Evolutionary conservation across 176 grass and related monocot genomes (phyloP), one percentile per base, ranked within the genome.

Genomic region (Secale cereale): DNA sequence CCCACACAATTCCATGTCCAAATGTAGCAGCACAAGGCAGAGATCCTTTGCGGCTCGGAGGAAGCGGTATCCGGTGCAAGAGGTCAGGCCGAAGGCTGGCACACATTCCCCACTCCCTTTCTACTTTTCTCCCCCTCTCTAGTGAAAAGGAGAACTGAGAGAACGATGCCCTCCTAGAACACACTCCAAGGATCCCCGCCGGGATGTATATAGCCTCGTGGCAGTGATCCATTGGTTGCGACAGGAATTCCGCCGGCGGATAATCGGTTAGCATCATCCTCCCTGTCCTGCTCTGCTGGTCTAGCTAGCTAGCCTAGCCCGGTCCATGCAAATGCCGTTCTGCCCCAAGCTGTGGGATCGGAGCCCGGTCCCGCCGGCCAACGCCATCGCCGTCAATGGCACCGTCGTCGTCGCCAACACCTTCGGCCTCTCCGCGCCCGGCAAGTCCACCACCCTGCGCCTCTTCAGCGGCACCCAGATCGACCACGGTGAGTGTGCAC

Each of bases 401-500:
- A 88, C 82, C 28, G 90, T 94, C 27, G 88, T 99, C 35, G 82
- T 99, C 20, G n/a, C 79, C 57, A 56, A 82, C 50, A 89, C 80
- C 20, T 86, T 73, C 1, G 50, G 90, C 2, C 74, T 76, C 5
- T 86, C 88, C 8, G 9, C 28, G 32, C 86, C 91, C 4, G 86
- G 91, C 36, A 82, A 90, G 75, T 91, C 85, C 43, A 94, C 91
- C 70, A 91, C 86, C 13, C 41, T 99, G 22, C 76, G 90, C 19
- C 85, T 99, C 5, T 92, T 89, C 83, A 99, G 97, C 88, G 76
- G 81, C 83, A 91, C 91, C 10, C 86, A 94, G 78, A 33, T 96
- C 14, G 93, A 99, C 78, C 54, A 17, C 4, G 87, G 93, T 99
- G 81, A 65, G 16, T 54, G 9, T 35, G 43, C 25, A 1, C 10